These are phyloP conservation scores for Phaeomoniella chlamydospora DNA, from an alignment of 2,329 filamentous ascomycete species.

Conservation along the genomic window DNA sequence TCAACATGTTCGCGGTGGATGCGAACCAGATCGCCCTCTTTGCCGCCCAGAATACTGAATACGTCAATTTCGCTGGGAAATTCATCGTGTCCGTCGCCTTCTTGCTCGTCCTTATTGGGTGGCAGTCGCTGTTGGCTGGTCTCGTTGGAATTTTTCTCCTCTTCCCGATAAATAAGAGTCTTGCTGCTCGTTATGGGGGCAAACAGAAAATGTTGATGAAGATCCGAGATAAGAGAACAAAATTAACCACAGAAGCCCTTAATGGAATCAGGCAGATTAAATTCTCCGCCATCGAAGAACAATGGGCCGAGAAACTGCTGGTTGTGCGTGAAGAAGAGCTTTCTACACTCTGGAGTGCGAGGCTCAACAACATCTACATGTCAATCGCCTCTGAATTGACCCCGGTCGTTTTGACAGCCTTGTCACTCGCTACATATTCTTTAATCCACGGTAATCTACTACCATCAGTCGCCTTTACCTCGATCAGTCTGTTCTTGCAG, in stretches of 20 bases:
- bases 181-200: constrained; percentile 48
- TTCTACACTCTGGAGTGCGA: constrained; percentile 49
- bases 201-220: constrained; percentile 62
- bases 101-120: constrained; percentile 55
- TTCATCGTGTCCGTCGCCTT: constrained; percentile 52
- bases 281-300: constrained; percentile 59
- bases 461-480: constrained; percentile 66
- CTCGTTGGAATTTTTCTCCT: constrained; percentile 49
- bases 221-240: constrained; percentile 59
- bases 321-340: constrained; percentile 53
- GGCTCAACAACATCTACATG: constrained; percentile 47
- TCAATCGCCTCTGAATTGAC: constrained; percentile 58
- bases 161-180: constrained; percentile 53
- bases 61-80: constrained; percentile 48
- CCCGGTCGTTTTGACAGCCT: constrained; percentile 58
- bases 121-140: constrained; percentile 52
- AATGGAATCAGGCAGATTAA: constrained; percentile 76
- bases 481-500: constrained; percentile 58
- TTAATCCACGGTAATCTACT: constrained; percentile 45
- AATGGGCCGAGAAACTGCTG: constrained; percentile 60
- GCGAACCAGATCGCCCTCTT: constrained; percentile 55
- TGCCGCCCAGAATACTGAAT: constrained; percentile 49
- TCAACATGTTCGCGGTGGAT: constrained; percentile 70
- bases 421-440: constrained; percentile 56
- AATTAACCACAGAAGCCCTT: constrained; percentile 60